phyloP scores from a whole-genome alignment of 805 yeast species.

The Lipomyces chichibuensis region DNA sequence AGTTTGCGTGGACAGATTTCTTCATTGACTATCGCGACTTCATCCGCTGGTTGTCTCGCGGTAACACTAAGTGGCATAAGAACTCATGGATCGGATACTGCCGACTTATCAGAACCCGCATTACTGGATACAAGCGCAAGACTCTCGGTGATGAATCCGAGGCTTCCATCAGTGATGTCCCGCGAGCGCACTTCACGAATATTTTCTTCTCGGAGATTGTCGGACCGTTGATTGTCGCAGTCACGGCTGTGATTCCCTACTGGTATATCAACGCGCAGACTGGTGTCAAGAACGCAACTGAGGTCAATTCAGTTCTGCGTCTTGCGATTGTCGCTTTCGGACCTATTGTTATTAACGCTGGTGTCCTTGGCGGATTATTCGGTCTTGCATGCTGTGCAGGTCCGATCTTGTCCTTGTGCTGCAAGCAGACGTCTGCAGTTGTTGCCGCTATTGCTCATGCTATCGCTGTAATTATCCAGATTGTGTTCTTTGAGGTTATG shows the following conservation, averaged over 20 bases:
- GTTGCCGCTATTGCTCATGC: slow-evolving; percentile 97
- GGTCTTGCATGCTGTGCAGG: slow-evolving; percentile 96
- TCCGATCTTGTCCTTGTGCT: slow-evolving; percentile 90
- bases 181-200: slow-evolving; percentile 78
- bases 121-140: slow-evolving; percentile 87
- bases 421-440: slow-evolving; percentile 95
- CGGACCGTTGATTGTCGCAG: slow-evolving; percentile 70
- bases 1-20: slow-evolving; percentile 94
- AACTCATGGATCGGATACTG: slow-evolving; percentile 82
- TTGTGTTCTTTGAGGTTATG: slow-evolving; percentile 88
- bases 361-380: slow-evolving; percentile 74
- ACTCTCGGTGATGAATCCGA: slow-evolving; percentile 68
- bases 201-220: slow-evolving; percentile 78
- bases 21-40: slow-evolving; percentile 94
- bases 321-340: slow-evolving; percentile 68
- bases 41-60: slow-evolving; percentile 83
- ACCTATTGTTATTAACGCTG: slow-evolving; percentile 89
- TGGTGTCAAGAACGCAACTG: slow-evolving; percentile 59
- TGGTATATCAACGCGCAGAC: slow-evolving; percentile 83
- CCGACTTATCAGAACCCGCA: slow-evolving; percentile 78
- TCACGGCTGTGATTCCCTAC: slow-evolving; percentile 71
- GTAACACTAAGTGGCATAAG: slow-evolving; percentile 65
- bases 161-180: slow-evolving; percentile 63
- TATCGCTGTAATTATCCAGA: slow-evolving; percentile 83
- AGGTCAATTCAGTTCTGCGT: slow-evolving; percentile 64